These are phyloP conservation scores for Salvia sclarea DNA, from an alignment of 305 asterid species.

Conservation along the genomic window DNA sequence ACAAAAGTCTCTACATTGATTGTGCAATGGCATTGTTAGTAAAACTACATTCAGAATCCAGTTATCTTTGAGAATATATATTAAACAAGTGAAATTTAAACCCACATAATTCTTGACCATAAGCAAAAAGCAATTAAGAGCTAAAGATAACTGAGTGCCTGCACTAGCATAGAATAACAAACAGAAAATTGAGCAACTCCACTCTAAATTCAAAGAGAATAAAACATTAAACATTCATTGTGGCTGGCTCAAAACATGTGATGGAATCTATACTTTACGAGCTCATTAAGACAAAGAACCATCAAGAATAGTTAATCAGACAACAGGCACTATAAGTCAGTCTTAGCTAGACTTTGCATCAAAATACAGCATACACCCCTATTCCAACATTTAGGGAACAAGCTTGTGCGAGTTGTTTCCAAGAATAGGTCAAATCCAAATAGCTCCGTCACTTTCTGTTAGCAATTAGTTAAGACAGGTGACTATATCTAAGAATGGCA, in stretches of 20 bases:
- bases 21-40: slow-evolving; percentile 3
- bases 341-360: background rate
- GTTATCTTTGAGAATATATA: background rate
- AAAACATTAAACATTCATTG: no score
- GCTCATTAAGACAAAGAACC: slow-evolving; percentile 8
- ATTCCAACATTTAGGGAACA: slow-evolving; percentile 12
- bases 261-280: background rate
- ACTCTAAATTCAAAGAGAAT: background rate
- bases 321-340: background rate
- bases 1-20: slow-evolving; percentile 4
- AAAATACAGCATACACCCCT: background rate
- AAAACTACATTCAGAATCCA: background rate
- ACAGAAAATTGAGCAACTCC: slow-evolving; percentile 19
- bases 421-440: background rate
- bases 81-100: background rate
- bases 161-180: background rate
- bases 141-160: background rate
- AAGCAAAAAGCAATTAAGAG: no score
- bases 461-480: background rate
- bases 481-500: background rate
- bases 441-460: background rate
- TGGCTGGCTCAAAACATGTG: background rate
- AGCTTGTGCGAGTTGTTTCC: slow-evolving; percentile 1
- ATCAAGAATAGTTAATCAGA: background rate
- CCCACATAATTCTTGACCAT: no score